Conservation (phyloP, 768 basidiomycete species). For the Mycena vulgaris region DNA sequence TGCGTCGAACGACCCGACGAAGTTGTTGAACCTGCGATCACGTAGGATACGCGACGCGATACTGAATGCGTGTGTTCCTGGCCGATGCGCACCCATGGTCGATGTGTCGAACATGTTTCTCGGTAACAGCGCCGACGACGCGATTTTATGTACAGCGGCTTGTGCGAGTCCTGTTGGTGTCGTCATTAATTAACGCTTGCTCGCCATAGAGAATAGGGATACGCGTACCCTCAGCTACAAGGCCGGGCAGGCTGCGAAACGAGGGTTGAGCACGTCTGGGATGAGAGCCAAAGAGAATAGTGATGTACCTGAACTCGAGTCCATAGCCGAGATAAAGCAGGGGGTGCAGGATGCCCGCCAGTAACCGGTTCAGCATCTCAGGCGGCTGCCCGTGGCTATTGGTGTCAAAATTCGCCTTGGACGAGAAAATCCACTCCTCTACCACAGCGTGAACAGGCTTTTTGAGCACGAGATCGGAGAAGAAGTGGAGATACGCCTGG, state of each 20-base stretch:
- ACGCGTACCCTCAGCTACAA: constrained; percentile 72
- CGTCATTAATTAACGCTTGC: neutral
- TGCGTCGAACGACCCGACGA: constrained; percentile 46
- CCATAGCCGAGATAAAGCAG: constrained; percentile 77
- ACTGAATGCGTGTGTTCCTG: constrained; percentile 59
- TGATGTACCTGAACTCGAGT: constrained; percentile 63
- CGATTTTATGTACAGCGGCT: constrained; percentile 63
- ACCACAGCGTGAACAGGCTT: constrained; percentile 63
- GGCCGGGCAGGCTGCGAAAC: constrained; percentile 58
- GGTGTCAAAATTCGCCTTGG: constrained; percentile 63
- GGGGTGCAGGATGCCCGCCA: constrained; percentile 74
- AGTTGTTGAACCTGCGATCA: constrained; percentile 58
- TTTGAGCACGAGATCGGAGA: constrained; percentile 57
- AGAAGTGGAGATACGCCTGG: constrained; percentile 70
- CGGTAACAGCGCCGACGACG: constrained; percentile 13
- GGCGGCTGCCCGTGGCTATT: constrained; percentile 34
- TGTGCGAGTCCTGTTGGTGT: constrained; percentile 68
- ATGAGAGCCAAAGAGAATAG: constrained; percentile 1
- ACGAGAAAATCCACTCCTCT: constrained; percentile 75
- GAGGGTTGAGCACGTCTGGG: constrained; percentile 14
- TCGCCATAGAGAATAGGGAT: constrained; percentile 7
- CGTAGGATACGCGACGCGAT: constrained; percentile 70
- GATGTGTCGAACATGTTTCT: constrained; percentile 14
- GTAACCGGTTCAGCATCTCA: constrained; percentile 68
- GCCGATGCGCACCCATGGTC: neutral